A percentile compares a stretch with the other conserved stretches of the same genome.
Evolutionary conservation across 1,139 yeast species (phyloP).

Genomic region (Yamadazyma membranifaciens): DNA sequence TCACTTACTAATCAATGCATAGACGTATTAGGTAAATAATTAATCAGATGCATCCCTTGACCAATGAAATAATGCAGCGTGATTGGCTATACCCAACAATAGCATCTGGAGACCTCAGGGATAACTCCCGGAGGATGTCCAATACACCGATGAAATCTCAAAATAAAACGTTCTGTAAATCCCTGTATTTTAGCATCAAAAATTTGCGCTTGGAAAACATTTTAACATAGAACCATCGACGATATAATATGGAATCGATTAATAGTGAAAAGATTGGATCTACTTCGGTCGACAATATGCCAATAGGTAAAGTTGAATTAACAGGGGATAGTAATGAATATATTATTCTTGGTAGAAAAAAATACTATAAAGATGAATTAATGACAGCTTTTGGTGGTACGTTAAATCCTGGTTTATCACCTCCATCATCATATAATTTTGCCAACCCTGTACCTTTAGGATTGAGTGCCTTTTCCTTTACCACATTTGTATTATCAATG

Average conservation of each 20-base stretch:
- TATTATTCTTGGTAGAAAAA: constrained; percentile 29
- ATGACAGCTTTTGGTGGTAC: constrained; percentile 70
- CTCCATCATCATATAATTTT: constrained; percentile 25
- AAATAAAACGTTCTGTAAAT: no score
- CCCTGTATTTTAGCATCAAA: no score
- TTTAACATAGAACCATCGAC: no score
- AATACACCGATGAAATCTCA: no score
- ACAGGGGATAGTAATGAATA: constrained; percentile 24
- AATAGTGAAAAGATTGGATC: constrained; percentile 8
- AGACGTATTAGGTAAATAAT: no score
- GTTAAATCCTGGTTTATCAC: constrained; percentile 29
- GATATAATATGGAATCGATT: constrained; percentile 8
- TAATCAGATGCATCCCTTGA: no score
- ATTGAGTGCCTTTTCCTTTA: constrained; percentile 50
- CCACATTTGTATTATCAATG: constrained; percentile 49
- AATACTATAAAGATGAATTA: constrained; percentile 31
- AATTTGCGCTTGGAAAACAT: no score
- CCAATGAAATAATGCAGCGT: no score
- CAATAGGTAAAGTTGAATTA: constrained; percentile 19
- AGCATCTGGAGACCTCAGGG: no score
- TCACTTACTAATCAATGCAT: no score
- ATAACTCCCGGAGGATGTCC: no score
- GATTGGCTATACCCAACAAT: no score
- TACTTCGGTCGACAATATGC: constrained; percentile 11
- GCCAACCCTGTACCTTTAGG: constrained; percentile 67